These are phyloP conservation scores for Picochlorum sp. DNA, from an alignment of 139 green algal species.

Conservation along the genomic window DNA sequence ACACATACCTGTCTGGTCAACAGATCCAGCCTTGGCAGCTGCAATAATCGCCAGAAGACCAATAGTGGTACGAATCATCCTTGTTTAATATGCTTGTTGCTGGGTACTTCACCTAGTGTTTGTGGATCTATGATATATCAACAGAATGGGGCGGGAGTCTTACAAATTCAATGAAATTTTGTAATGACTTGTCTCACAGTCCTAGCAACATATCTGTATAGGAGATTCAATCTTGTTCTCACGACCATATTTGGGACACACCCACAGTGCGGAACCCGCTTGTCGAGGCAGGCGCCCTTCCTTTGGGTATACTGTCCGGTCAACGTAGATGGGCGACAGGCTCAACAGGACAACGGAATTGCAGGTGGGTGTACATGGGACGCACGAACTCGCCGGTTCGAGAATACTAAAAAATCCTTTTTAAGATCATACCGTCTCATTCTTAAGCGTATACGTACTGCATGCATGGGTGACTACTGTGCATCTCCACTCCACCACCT, in stretches of 20 bases:
- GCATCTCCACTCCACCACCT: not conserved
- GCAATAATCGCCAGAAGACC: not conserved
- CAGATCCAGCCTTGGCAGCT: not conserved
- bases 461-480: too few relatives aligned
- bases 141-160: too few relatives aligned
- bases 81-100: not conserved
- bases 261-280: not conserved
- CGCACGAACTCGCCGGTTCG: not conserved
- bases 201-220: not conserved
- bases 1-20: too few relatives aligned
- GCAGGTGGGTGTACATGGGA: not conserved
- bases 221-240: not conserved
- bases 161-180: too few relatives aligned
- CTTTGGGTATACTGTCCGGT: too few relatives aligned
- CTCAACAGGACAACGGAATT: too few relatives aligned
- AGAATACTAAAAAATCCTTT: conserved; percentile 1
- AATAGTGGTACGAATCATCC: not conserved
- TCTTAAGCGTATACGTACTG: too few relatives aligned
- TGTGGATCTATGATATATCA: not conserved
- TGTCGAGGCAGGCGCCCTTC: not conserved
- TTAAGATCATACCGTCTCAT: not conserved
- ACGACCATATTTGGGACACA: conserved; percentile 1
- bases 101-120: not conserved
- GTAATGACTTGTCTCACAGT: too few relatives aligned
- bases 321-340: too few relatives aligned